Evolutionary conservation across 768 basidiomycete species (phyloP).

Genomic region (Kwoniella botswanensis): DNA sequence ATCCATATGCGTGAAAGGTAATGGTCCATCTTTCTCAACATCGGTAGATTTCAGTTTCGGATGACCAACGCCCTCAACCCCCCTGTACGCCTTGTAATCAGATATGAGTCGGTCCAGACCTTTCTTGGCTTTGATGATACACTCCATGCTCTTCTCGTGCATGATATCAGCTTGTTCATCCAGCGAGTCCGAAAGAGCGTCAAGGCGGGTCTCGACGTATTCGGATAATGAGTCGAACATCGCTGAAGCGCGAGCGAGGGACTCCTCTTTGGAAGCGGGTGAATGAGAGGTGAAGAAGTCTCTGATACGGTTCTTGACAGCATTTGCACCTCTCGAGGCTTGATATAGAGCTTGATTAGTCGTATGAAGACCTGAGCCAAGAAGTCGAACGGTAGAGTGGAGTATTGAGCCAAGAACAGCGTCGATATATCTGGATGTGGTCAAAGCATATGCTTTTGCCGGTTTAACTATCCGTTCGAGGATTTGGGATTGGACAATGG

Average conservation of each 20-base stretch:
- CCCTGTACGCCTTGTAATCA: slow-evolving; percentile 11
- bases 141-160: slow-evolving; percentile 21
- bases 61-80: not conserved
- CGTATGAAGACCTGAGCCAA: not conserved
- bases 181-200: slow-evolving; percentile 14
- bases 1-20: slow-evolving; percentile 23
- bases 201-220: slow-evolving; percentile 14
- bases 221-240: slow-evolving; percentile 19
- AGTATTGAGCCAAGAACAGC: slow-evolving; percentile 1
- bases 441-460: not conserved
- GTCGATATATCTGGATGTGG: not conserved
- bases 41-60: not conserved
- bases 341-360: not conserved
- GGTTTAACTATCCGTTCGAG: not conserved
- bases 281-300: slow-evolving; percentile 6
- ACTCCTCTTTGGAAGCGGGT: not conserved
- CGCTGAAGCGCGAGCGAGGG: slow-evolving; percentile 5
- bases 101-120: slow-evolving; percentile 21
- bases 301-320: not conserved
- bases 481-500: slow-evolving; percentile 1
- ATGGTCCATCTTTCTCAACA: slow-evolving; percentile 21
- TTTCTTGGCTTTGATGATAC: slow-evolving; percentile 20
- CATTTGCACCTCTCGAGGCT: slow-evolving; percentile 14
- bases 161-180: slow-evolving; percentile 21
- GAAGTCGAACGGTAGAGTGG: not conserved